Base-by-base conservation (phyloP, 2,329 filamentous ascomycete genomes). In the Aspergillus sojae region DNA sequence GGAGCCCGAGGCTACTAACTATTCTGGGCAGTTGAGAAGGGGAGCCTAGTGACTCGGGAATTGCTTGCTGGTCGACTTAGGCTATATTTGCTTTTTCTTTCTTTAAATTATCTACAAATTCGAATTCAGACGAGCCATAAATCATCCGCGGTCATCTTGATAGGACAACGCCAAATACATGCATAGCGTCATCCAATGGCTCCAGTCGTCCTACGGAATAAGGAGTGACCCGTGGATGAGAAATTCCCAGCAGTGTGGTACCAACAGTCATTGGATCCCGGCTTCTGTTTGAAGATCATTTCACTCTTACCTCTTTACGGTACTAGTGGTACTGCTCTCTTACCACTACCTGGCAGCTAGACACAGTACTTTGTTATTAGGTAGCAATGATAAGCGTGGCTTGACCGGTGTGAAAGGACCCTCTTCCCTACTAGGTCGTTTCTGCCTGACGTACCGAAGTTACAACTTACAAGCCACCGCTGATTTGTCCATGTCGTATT, bases 231-330 rank as follows among this genome's bases (percentile, higher is more conserved):
- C 63, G 66, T 66, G 63, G 66, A 60, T 62, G 58, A 46, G 39
- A 59, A 66, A 71, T 72, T 70, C 74, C 48, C 74, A 72, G 68
- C 66, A 59, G 56, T 62, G 61, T 70, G 74, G 74, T 62, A 72
- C 71, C 60, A 52, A 41, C 62, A 64, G 59, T 58, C 58, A 75
- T 76, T 76, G 74, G 74, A 57, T 67, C 65, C 63, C 68, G 59
- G 61, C 41, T 65, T 58, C 59, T 59, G 43, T 50, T 50, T 65
- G 66, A 68, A 59, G 68, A 69, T 69, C 68, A 62, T 63, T 58
- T 32, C 30, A 60, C 45, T 61, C 52, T 59, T 62, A 58, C 54
- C 53, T 65, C 26, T 60, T 62, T 55, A 55, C 32, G 11, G 48
- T 55, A 55, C 52, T 55, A 55, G 52, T 55, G 52, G 52, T 39